Evolutionary conservation across 257 asterid genomes (phyloP).

Genomic region (Nicotiana undulata): DNA sequence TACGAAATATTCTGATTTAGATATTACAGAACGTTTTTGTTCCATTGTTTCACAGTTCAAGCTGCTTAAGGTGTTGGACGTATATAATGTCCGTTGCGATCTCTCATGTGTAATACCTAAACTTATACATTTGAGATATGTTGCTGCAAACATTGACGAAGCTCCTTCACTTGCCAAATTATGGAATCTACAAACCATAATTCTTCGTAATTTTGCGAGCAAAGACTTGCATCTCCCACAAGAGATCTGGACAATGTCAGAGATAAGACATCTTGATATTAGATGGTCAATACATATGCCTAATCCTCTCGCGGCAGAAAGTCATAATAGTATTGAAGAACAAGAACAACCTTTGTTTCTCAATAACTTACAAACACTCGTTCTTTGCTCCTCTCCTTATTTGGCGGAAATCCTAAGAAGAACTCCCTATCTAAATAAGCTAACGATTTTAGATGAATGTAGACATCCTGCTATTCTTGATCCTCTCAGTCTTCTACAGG

Average conservation of each 20-base stretch:
- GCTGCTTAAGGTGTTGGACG: not conserved
- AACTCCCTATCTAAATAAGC: not conserved
- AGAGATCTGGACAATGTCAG: not conserved
- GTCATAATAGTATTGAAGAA: not conserved
- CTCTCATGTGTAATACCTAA: not conserved
- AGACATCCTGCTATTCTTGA: not conserved
- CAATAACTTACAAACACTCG: not conserved
- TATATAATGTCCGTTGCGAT: not conserved
- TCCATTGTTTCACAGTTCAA: not conserved
- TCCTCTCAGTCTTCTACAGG: not conserved
- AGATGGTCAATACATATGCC: not conserved
- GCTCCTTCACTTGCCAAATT: not conserved
- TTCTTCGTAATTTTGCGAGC: not conserved
- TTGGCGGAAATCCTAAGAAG: not conserved
- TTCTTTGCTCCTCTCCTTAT: not conserved
- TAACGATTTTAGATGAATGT: not conserved
- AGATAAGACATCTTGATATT: not conserved
- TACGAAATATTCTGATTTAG: too few relatives aligned
- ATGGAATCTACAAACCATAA: not conserved
- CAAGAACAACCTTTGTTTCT: not conserved
- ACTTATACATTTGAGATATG: not conserved
- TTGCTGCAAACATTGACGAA: not conserved
- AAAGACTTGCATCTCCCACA: not conserved
- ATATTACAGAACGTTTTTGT: too few relatives aligned
- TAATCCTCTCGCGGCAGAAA: not conserved